Conservation (phyloP, 371 early-diverging fungal genomes). For the Mortierella sp. region DNA sequence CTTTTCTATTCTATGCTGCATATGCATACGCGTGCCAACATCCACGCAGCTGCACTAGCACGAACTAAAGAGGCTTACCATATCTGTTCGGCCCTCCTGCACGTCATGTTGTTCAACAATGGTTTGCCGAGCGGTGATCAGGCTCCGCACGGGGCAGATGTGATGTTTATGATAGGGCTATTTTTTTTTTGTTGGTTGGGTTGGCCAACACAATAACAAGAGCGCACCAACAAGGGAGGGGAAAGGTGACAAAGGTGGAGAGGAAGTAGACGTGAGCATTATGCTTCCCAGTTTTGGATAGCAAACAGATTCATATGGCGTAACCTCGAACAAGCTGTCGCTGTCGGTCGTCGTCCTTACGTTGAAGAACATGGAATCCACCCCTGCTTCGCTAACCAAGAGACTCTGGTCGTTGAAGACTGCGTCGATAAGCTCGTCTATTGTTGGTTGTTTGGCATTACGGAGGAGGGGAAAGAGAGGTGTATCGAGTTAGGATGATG, state of each 20-base stretch:
- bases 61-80: conserved; percentile 17
- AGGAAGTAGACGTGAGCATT: background rate
- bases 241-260: background rate
- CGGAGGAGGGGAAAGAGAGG: background rate
- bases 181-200: background rate
- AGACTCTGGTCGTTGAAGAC: conserved; percentile 3
- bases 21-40: background rate
- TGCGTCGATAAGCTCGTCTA: conserved; percentile 15
- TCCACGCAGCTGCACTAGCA: background rate
- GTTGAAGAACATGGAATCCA: conserved; percentile 2
- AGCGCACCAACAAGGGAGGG: background rate
- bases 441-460: background rate
- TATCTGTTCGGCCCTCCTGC: conserved; percentile 22
- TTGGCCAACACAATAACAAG: background rate
- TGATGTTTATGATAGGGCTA: conserved; percentile 15
- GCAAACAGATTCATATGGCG: background rate
- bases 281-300: background rate
- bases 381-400: background rate
- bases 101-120: conserved; percentile 49
- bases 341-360: conserved; percentile 1
- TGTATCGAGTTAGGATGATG: background rate
- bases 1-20: background rate
- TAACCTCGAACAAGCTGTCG: background rate
- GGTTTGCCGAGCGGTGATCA: conserved; percentile 26
- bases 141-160: conserved; percentile 13